Evolutionary conservation across 2,329 filamentous ascomycete species (phyloP).

Genomic region (Botrytis squamosa): DNA sequence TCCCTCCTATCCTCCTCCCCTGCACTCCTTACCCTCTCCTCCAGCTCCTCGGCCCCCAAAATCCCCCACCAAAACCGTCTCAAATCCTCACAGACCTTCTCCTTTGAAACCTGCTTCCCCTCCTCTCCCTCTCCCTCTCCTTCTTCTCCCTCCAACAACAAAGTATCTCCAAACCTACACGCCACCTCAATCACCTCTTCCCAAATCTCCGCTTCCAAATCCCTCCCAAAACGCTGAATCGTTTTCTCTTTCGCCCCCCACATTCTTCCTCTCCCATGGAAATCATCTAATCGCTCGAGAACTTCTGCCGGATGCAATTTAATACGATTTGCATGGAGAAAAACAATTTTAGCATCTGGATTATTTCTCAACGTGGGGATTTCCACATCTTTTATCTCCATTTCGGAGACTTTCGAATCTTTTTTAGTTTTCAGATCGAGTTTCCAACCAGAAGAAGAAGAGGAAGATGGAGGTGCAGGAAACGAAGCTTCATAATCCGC

Average conservation of each 20-base stretch:
- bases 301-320: conserved; percentile 14
- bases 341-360: conserved; percentile 3
- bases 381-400: not conserved
- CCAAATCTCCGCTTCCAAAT: conserved; percentile 20
- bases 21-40: not conserved
- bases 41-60: conserved; percentile 8
- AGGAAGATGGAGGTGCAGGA: not conserved
- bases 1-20: not conserved
- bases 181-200: conserved; percentile 20
- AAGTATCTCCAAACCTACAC: conserved; percentile 13
- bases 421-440: not conserved
- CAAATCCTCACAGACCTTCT: conserved; percentile 11
- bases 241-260: conserved; percentile 3
- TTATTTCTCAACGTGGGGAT: not conserved
- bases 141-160: not conserved
- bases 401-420: not conserved
- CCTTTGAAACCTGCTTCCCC: not conserved
- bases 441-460: not conserved
- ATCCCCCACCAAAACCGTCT: conserved; percentile 21
- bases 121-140: not conserved
- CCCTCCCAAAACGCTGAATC: conserved; percentile 12
- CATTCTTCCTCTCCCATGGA: conserved; percentile 5
- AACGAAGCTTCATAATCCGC: conserved; percentile 2
- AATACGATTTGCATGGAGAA: conserved; percentile 15
- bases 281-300: not conserved